Evolutionary conservation across 2,329 filamentous ascomycete genomes (phyloP).

Genomic region (Berkeleyomyces basicola): DNA sequence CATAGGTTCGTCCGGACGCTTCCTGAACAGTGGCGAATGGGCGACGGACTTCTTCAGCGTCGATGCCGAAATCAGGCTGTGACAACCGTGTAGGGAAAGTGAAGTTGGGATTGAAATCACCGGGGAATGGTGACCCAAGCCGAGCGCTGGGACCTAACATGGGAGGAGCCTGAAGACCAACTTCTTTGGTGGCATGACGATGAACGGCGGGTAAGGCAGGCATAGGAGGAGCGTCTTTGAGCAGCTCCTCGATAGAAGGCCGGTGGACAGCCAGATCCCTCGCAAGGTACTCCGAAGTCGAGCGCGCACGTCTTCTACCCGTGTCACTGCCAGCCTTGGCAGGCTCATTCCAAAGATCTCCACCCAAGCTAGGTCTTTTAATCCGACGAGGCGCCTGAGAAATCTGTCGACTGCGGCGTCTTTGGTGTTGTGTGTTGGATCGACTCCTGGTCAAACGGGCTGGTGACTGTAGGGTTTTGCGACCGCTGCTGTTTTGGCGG

Average conservation of each 20-base stretch:
- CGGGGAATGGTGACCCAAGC: slow-evolving; percentile 42
- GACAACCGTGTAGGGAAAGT: slow-evolving; percentile 44
- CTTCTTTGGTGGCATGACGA: slow-evolving; percentile 10
- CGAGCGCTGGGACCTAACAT: slow-evolving; percentile 25
- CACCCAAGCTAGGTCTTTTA: slow-evolving; percentile 37
- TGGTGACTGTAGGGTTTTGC: slow-evolving; percentile 36
- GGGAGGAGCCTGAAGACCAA: slow-evolving; percentile 6
- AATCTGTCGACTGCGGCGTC: slow-evolving; percentile 23
- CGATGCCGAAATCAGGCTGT: slow-evolving; percentile 28
- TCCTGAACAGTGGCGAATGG: slow-evolving; percentile 37
- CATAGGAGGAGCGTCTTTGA: slow-evolving; percentile 16
- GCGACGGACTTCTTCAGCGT: slow-evolving; percentile 24
- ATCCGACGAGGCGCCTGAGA: slow-evolving; percentile 30
- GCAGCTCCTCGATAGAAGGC: slow-evolving; percentile 26
- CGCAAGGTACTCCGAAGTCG: slow-evolving; percentile 12
- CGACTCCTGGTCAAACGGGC: slow-evolving; percentile 34
- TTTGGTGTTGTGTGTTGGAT: slow-evolving; percentile 38
- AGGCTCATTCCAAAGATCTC: slow-evolving; percentile 37
- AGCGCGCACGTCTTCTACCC: slow-evolving; percentile 7
- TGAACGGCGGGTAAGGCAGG: slow-evolving; percentile 5
- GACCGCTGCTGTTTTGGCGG: slow-evolving; percentile 32
- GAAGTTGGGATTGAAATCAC: slow-evolving; percentile 31
- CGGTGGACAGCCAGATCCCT: slow-evolving; percentile 23
- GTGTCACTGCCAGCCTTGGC: slow-evolving; percentile 17
- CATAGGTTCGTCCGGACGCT: slow-evolving; percentile 15